Percentiles rank a stretch among this genome's conserved stretches.
Conservation (phyloP, 306 rosid genomes). For the Vigna angularis region DNA sequence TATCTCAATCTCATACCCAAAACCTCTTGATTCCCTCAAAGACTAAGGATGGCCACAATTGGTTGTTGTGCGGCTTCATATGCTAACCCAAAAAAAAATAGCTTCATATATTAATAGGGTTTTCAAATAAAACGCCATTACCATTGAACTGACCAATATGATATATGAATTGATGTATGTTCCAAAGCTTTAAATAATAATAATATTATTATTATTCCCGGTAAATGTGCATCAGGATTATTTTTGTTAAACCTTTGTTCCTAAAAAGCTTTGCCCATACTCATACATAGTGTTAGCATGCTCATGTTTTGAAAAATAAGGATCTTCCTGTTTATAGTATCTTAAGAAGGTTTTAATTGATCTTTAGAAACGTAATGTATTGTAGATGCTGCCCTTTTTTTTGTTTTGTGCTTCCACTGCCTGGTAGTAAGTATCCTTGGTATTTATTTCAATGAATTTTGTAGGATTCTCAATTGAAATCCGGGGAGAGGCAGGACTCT, state of each 20-base stretch:
- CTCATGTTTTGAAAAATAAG: neutral
- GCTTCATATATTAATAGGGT: neutral
- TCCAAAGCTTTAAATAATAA: neutral
- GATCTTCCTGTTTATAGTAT: neutral
- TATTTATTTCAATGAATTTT: neutral
- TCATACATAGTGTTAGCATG: neutral
- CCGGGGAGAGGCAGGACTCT: conserved; percentile 8
- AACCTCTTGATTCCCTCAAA: neutral
- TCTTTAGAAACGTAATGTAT: neutral
- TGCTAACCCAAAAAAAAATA: too few relatives aligned
- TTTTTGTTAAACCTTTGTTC: neutral
- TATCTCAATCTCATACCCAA: neutral
- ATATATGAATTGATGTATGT: neutral
- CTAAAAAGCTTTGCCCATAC: neutral
- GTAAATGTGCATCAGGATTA: neutral
- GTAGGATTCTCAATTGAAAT: conserved; percentile 7
- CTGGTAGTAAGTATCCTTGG: neutral
- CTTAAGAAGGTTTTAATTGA: neutral
- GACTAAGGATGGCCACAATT: neutral
- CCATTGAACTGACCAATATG: neutral
- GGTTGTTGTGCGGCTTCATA: too few relatives aligned
- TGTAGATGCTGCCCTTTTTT: neutral
- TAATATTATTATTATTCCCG: neutral
- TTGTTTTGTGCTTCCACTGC: neutral
- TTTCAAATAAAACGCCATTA: neutral